These are phyloP conservation scores for Alternaria hordeiaustralica DNA, from an alignment of 2,329 filamentous ascomycete species.

Conservation along the genomic window DNA sequence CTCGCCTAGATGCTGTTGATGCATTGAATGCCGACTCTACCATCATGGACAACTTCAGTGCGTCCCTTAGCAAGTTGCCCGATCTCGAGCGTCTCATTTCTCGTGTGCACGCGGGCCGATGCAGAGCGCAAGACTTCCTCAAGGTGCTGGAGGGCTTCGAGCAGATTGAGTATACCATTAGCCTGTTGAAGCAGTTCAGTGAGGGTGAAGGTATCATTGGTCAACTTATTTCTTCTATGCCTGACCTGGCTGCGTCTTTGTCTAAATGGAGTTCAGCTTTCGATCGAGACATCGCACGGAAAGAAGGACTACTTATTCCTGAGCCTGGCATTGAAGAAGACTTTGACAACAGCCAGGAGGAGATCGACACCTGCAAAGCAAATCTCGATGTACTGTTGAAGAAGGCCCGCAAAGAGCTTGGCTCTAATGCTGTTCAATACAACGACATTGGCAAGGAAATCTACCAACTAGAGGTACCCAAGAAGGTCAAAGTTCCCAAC, in stretches of 20 bases:
- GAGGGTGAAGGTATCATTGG: constrained; percentile 84
- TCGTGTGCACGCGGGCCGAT: constrained; percentile 89
- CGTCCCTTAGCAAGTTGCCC: constrained; percentile 87
- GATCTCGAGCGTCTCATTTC: constrained; percentile 95
- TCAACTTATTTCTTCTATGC: constrained; percentile 83
- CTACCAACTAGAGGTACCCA: constrained; percentile 89
- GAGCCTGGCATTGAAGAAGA: constrained; percentile 88
- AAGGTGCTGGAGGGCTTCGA: constrained; percentile 94
- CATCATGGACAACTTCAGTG: constrained; percentile 85
- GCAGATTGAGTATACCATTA: constrained; percentile 95
- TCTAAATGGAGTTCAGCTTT: constrained; percentile 92
- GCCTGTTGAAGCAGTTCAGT: constrained; percentile 74
- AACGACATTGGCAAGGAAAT: constrained; percentile 92
- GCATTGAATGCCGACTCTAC: constrained; percentile 83
- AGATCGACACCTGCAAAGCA: constrained; percentile 75
- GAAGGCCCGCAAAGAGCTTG: constrained; percentile 74
- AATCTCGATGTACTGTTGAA: constrained; percentile 75
- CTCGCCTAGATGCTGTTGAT: constrained; percentile 91
- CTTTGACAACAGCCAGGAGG: constrained; percentile 83
- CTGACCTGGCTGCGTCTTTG: constrained; percentile 75
- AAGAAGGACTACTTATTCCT: constrained; percentile 83
- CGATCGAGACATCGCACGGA: constrained; percentile 78
- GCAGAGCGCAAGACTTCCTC: constrained; percentile 89
- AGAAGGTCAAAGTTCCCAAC: constrained; percentile 85
- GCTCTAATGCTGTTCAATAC: constrained; percentile 66